Evolutionary conservation across 2,329 filamentous ascomycete genomes (phyloP).

Genomic region (Colletotrichum shisoi): DNA sequence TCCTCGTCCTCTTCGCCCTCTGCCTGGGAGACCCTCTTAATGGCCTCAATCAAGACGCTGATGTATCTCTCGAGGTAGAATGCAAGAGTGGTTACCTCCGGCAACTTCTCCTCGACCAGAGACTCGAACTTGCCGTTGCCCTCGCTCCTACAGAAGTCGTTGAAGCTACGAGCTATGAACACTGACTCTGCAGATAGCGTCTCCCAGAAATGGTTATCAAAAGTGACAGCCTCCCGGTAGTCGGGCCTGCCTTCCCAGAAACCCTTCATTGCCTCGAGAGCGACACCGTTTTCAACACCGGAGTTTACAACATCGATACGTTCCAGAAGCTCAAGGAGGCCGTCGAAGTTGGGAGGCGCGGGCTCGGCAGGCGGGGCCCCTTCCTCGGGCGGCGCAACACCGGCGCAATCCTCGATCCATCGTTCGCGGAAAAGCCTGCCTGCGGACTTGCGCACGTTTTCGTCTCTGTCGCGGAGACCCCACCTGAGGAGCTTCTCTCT

Average conservation of each 20-base stretch:
- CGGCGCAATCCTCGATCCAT: conserved; percentile 97
- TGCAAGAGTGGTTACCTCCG: conserved; percentile 89
- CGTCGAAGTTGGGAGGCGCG: conserved; percentile 76
- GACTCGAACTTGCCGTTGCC: conserved; percentile 77
- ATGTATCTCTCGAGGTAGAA: conserved; percentile 87
- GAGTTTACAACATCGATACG: conserved; percentile 93
- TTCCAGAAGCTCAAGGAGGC: conserved; percentile 87
- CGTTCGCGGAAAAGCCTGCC: conserved; percentile 88
- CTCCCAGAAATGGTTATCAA: conserved; percentile 81
- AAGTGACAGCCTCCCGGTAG: conserved; percentile 75
- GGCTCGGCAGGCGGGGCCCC: conserved; percentile 64
- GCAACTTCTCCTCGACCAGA: conserved; percentile 89
- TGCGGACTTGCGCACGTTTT: conserved; percentile 90
- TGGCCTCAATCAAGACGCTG: conserved; percentile 69
- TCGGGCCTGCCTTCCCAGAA: conserved; percentile 95
- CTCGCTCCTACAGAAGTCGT: conserved; percentile 84
- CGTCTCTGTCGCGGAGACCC: conserved; percentile 92
- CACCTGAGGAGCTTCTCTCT: conserved; percentile 93
- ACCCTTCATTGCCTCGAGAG: conserved; percentile 89
- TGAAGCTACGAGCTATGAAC: conserved; percentile 91
- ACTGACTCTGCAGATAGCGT: conserved; percentile 83
- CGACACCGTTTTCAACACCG: conserved; percentile 87
- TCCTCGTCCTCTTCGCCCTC: conserved; percentile 71
- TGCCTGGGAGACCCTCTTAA: conserved; percentile 65
- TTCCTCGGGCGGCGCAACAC: conserved; percentile 66